A percentile compares a stretch with the other conserved stretches of the same genome.
These are phyloP conservation scores for Neofusicoccum sp. DNA, from an alignment of 2,329 filamentous ascomycete species.

Conservation along the genomic window DNA sequence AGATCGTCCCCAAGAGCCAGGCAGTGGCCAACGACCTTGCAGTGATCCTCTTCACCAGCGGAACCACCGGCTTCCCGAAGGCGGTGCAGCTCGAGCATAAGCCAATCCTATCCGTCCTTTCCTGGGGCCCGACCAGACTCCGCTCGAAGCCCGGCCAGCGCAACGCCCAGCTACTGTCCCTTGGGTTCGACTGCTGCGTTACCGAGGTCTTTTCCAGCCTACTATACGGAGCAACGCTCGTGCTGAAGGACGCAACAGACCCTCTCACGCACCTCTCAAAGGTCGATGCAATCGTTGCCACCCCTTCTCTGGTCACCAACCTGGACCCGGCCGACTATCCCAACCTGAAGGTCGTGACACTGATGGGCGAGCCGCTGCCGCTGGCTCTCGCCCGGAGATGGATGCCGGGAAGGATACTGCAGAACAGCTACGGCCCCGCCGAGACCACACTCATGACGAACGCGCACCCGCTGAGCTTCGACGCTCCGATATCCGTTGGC, in stretches of 20 bases:
- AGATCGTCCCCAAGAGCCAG: background rate
- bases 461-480: background rate
- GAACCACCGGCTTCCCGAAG: conserved; percentile 21
- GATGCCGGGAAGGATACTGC: background rate
- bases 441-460: conserved; percentile 17
- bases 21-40: background rate
- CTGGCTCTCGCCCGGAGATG: conserved; percentile 15
- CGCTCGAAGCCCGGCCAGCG: conserved; percentile 18
- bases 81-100: conserved; percentile 17
- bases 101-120: conserved; percentile 20
- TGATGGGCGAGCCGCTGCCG: conserved; percentile 20
- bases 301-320: conserved; percentile 17
- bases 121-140: conserved; percentile 6
- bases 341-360: conserved; percentile 9
- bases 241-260: conserved; percentile 21
- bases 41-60: conserved; percentile 21
- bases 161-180: conserved; percentile 22
- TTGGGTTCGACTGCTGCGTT: conserved; percentile 23
- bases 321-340: conserved; percentile 8
- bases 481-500: conserved; percentile 5
- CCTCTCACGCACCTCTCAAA: conserved; percentile 17
- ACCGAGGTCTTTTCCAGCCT: conserved; percentile 22
- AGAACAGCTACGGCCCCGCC: conserved; percentile 20
- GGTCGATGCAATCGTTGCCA: conserved; percentile 17
- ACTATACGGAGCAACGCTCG: conserved; percentile 21